Evolutionary conservation across 495 filamentous ascomycete genomes (phyloP).

Genomic region (Neurospora terricola): DNA sequence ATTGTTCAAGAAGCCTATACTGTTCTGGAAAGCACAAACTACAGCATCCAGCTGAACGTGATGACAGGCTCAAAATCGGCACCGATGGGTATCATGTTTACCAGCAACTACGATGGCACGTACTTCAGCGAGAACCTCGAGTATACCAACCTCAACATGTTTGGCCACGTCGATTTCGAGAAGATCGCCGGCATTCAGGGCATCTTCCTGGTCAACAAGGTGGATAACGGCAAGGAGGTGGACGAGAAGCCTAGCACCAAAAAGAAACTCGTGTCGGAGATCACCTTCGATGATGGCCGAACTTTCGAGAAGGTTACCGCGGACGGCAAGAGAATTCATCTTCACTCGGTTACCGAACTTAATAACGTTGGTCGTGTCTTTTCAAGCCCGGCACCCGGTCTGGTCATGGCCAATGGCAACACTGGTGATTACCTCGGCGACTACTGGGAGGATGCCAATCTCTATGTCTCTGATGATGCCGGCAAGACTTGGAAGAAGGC

Average conservation of each 20-base stretch:
- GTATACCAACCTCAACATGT: conserved; percentile 70
- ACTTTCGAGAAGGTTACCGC: conserved; percentile 49
- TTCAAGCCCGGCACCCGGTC: conserved; percentile 83
- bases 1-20: conserved; percentile 85
- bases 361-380: conserved; percentile 76
- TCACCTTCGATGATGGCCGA: conserved; percentile 90
- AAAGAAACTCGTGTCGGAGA: conserved; percentile 64
- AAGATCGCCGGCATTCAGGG: conserved; percentile 84
- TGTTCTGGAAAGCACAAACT: conserved; percentile 86
- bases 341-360: conserved; percentile 82
- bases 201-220: conserved; percentile 79
- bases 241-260: conserved; percentile 36
- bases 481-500: conserved; percentile 72
- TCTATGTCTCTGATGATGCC: conserved; percentile 86
- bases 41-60: conserved; percentile 95
- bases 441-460: conserved; percentile 55
- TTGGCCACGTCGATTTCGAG: conserved; percentile 82
- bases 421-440: conserved; percentile 59
- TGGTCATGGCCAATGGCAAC: conserved; percentile 90
- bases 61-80: conserved; percentile 50
- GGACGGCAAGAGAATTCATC: conserved; percentile 59
- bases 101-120: conserved; percentile 92
- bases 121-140: conserved; percentile 87
- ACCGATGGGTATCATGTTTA: conserved; percentile 78
- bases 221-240: conserved; percentile 76